A percentile compares a stretch with the other conserved stretches of the same genome.
Conservation (phyloP, 768 basidiomycete species). For the Lepiota subincarnata region DNA sequence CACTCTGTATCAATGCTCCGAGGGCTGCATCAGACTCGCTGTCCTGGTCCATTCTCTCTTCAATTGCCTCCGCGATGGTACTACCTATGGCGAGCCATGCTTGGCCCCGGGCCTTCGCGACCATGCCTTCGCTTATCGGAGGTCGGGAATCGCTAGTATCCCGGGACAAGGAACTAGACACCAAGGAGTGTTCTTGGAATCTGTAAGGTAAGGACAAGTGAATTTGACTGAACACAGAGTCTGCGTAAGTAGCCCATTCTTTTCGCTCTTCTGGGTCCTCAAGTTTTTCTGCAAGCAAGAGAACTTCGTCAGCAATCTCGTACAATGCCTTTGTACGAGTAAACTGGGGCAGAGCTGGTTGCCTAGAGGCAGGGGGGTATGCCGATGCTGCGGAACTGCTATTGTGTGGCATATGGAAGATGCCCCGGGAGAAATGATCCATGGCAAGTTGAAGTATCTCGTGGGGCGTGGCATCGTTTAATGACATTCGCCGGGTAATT, state of each 20-base stretch:
- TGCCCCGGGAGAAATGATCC: conserved; percentile 67
- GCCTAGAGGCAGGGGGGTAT: not conserved
- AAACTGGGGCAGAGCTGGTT: conserved; percentile 11
- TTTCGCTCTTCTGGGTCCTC: conserved; percentile 38
- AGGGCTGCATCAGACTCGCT: conserved; percentile 20
- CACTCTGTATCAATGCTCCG: conserved; percentile 34
- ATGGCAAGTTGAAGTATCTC: conserved; percentile 39
- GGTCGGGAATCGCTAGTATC: not conserved
- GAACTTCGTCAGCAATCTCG: conserved; percentile 55
- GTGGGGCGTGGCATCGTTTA: conserved; percentile 5
- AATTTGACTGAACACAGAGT: conserved; percentile 60
- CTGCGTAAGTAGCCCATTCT: conserved; percentile 59
- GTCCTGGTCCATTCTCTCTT: conserved; percentile 46
- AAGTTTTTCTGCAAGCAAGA: conserved; percentile 57
- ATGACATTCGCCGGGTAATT: conserved; percentile 15
- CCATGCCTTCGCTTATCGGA: conserved; percentile 11
- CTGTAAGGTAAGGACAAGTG: conserved; percentile 39
- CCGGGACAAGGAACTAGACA: not conserved
- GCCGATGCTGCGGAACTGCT: conserved; percentile 16
- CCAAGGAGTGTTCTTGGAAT: not conserved
- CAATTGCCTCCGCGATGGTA: conserved; percentile 51
- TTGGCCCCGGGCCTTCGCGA: conserved; percentile 45
- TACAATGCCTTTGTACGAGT: conserved; percentile 31
- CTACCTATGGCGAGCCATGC: conserved; percentile 56
- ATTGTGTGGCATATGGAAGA: conserved; percentile 64